Base-by-base conservation (phyloP, 1,284 basidiomycete genomes). In the Ceraceosorus bombacis region DNA sequence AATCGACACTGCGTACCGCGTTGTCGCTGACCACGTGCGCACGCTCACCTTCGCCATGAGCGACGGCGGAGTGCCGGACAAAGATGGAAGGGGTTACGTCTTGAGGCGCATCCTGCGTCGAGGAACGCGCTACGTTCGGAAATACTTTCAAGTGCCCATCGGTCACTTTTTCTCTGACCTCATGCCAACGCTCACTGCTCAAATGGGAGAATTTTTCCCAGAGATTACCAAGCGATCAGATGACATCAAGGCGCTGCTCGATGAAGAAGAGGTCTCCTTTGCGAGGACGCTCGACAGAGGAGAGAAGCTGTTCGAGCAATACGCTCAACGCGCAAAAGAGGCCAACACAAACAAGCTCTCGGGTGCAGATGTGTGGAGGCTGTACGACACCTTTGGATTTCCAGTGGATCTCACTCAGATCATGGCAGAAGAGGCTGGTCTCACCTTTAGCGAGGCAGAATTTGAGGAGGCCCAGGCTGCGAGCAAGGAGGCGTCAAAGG, bases 351-450 rank as follows among this genome's bases (percentile, higher is more conserved):
- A 82, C 58, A 83, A 85, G 66, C 84, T 99, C 51, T 86, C 83
- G 66, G 94, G 94, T 13, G 87, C 87, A 72, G 94, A 99, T 74
- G 90, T 96, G 38, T 99, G 94, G 94, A 84, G 90, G 40, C 80
- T 99, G 57, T 98, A 98, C 78, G 95, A 99, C 78, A 98, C 95
- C 0, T 99, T 90, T 78, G 94, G 94, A 49, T 99, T 99, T 82
- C 95, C 94, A 0, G 91, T 92, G 56, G 94, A 99, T 77, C 81
- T 99, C 46, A 99, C 95, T 1, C 86, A 89, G 58, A 83, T 99
- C 66, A 98, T 99, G 94, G 94, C 95, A 36, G 90, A 95, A 78
- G 94, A 99, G 78, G 82, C 90, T 41, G 88, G 86, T 1, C 80
- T 99, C 51, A 83, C 82, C 27, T 85, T 98, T 72, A 91, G 96